A percentile compares a stretch with the other conserved stretches of the same genome.
These are phyloP conservation scores for Colletotrichum orchidophilum DNA, from an alignment of 2,329 filamentous ascomycete genomes.

Conservation along the genomic window DNA sequence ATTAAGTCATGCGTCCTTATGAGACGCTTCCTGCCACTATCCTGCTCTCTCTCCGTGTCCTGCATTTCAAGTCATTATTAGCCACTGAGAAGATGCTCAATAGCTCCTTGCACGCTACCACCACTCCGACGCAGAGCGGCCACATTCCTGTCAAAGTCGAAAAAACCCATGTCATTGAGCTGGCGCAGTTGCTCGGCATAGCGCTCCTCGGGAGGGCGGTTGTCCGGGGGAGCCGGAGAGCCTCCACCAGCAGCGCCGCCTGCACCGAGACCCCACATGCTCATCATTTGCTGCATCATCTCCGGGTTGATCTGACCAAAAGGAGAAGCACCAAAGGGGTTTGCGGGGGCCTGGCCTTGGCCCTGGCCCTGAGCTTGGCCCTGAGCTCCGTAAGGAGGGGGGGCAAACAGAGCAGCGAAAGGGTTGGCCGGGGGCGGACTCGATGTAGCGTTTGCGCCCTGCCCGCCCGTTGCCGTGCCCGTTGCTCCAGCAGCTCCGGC, in stretches of 20 bases:
- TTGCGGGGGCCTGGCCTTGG: conserved; percentile 41
- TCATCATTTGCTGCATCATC: conserved; percentile 63
- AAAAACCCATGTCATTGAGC: conserved; percentile 99
- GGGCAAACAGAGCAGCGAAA: conserved; percentile 71
- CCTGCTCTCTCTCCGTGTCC: background rate
- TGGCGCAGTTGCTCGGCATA: conserved; percentile 92
- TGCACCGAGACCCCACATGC: conserved; percentile 55
- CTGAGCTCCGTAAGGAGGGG: conserved; percentile 43
- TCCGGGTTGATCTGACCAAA: conserved; percentile 60
- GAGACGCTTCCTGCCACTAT: background rate
- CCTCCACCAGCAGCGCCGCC: conserved; percentile 45
- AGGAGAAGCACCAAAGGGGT: conserved; percentile 53
- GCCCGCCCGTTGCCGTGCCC: conserved; percentile 34
- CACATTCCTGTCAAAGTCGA: conserved; percentile 93
- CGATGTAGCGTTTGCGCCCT: conserved; percentile 38
- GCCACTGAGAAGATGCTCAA: conserved; percentile 74
- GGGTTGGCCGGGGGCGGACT: conserved; percentile 66
- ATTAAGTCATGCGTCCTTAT: conserved; percentile 17
- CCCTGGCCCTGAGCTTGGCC: conserved; percentile 43
- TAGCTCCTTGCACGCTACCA: conserved; percentile 91
- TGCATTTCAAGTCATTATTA: conserved; percentile 4
- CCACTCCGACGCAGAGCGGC: conserved; percentile 87
- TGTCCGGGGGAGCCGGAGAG: conserved; percentile 73
- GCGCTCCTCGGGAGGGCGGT: conserved; percentile 88
- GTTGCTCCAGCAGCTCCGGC: conserved; percentile 35